Evolutionary conservation across 768 basidiomycete species (phyloP).

Genomic region (Candolleomyces eurysporus): DNA sequence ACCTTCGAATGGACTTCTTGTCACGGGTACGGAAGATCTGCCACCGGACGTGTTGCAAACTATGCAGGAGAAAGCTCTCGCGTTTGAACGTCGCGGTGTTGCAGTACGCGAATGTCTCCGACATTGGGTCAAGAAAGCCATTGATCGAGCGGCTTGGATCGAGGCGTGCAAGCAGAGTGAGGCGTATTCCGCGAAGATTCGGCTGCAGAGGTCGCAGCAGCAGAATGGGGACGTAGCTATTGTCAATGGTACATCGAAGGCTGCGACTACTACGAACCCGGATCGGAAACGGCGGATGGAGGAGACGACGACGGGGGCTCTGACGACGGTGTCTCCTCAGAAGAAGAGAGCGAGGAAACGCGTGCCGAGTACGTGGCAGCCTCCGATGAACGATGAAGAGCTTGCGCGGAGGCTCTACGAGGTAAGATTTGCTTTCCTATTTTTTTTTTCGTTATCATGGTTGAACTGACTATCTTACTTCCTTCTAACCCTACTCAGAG

Average conservation of each 20-base stretch:
- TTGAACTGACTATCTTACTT: background rate
- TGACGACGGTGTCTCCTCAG: constrained; percentile 19
- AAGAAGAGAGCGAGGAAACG: constrained; percentile 43
- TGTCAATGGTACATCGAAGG: no score
- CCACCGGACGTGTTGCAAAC: constrained; percentile 29
- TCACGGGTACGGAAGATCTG: constrained; percentile 24
- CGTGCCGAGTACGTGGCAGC: constrained; percentile 43
- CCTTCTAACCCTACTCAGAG: constrained; percentile 45
- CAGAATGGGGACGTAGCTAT: constrained; percentile 3
- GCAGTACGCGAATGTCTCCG: constrained; percentile 42
- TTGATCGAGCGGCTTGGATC: constrained; percentile 50
- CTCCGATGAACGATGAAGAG: constrained; percentile 61
- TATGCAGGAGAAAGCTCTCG: constrained; percentile 39
- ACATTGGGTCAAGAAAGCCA: constrained; percentile 45
- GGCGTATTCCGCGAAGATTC: constrained; percentile 55
- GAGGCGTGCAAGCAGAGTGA: constrained; percentile 64
- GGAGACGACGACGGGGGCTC: background rate
- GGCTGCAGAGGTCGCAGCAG: constrained; percentile 12
- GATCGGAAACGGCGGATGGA: constrained; percentile 34
- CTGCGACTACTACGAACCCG: no score
- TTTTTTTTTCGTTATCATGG: constrained; percentile 14
- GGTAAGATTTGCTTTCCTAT: constrained; percentile 32
- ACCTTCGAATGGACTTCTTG: background rate
- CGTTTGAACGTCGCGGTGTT: constrained; percentile 38
- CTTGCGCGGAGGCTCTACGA: constrained; percentile 66